Evolutionary conservation across 345 rosid genomes (phyloP).

Genomic region (Eucalyptus cloeziana): DNA sequence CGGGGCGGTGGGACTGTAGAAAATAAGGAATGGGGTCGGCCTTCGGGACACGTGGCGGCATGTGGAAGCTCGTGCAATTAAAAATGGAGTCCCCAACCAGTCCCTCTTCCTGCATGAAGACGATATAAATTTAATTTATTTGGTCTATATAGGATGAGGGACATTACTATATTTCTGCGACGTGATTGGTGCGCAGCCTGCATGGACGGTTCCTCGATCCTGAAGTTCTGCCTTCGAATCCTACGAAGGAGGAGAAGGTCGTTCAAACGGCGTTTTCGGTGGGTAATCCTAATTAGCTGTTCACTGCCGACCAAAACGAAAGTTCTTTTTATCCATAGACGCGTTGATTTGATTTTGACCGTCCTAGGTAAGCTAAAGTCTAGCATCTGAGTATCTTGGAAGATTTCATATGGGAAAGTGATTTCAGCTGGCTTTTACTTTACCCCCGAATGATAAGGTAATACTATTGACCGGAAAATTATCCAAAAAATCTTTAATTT

Average conservation of each 20-base stretch:
- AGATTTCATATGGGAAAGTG: neutral
- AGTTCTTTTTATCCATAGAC: neutral
- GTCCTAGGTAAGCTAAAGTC: neutral
- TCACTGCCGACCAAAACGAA: neutral
- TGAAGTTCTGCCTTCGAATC: neutral
- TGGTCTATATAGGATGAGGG: neutral
- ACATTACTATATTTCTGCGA: neutral
- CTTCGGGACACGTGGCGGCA: neutral
- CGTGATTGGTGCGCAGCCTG: neutral
- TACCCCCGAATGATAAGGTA: neutral
- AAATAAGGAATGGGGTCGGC: neutral
- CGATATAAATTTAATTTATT: neutral
- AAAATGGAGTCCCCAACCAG: neutral
- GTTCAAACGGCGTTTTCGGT: neutral
- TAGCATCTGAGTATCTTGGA: neutral
- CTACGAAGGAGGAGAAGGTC: neutral
- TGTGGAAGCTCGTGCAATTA: neutral
- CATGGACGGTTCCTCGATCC: neutral
- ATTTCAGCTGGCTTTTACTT: neutral
- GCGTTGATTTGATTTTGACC: neutral
- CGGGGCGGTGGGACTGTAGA: neutral
- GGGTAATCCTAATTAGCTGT: neutral
- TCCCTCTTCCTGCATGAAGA: neutral
- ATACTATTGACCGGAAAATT: neutral
- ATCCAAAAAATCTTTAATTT: fast-evolving